Conservation (phyloP, 345 rosid genomes). For the Salix arbutifolia region DNA sequence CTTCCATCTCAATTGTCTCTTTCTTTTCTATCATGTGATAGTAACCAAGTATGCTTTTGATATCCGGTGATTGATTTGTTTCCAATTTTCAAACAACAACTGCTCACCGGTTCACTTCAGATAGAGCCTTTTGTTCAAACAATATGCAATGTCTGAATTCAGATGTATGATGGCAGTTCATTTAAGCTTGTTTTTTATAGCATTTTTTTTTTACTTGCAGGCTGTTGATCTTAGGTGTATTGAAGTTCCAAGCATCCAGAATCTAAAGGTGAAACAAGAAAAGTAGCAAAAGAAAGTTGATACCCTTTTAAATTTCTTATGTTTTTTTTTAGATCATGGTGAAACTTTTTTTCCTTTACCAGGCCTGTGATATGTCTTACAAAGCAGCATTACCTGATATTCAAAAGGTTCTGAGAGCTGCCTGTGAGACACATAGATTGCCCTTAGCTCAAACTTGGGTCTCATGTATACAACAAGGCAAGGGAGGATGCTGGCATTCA, state of each 20-base stretch:
- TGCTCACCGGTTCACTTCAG: neutral
- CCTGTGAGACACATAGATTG: conserved; percentile 67
- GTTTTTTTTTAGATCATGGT: conserved; percentile 3
- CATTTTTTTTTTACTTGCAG: conserved; percentile 34
- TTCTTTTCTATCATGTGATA: too few relatives aligned
- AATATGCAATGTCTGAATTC: neutral
- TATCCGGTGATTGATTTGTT: neutral
- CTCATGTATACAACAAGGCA: conserved; percentile 67
- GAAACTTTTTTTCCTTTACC: conserved; percentile 12
- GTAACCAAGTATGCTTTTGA: neutral
- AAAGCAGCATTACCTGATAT: conserved; percentile 79
- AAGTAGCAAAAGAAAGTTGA: conserved; percentile 9
- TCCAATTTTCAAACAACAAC: neutral
- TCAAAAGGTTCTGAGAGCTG: conserved; percentile 58
- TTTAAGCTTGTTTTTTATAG: conserved; percentile 5
- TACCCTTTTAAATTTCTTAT: conserved; percentile 1
- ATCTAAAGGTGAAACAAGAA: conserved; percentile 48
- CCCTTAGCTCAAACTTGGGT: conserved; percentile 93
- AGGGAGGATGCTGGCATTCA: conserved; percentile 76
- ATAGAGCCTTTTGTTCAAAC: conserved; percentile 1
- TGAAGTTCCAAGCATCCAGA: conserved; percentile 32
- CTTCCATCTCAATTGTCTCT: too few relatives aligned
- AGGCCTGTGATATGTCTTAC: conserved; percentile 52
- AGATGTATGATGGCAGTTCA: neutral
- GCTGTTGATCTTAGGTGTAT: conserved; percentile 82